Evolutionary conservation across 2,329 filamentous ascomycete species (phyloP), one percentile per base, ranked within the genome.

Genomic region (Trichoderma citrinoviride): DNA sequence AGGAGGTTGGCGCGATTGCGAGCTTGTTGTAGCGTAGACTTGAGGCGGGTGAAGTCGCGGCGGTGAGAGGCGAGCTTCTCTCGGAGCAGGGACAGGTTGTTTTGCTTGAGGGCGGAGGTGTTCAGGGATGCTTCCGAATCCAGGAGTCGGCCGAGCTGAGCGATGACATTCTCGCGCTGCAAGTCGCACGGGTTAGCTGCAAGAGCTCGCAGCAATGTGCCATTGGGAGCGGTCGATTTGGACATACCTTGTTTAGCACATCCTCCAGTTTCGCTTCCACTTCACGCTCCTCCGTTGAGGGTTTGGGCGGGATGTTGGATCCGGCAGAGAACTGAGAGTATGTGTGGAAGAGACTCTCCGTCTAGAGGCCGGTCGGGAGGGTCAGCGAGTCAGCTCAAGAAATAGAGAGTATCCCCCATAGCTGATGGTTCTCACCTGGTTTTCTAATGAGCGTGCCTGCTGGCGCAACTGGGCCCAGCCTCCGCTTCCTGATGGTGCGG

Each of bases 391-490:
- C 12, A 49, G 55, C 53, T 44, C 19, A 27, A 8, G 37, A 29
- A 27, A 57, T 25, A 43, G 12, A 46, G 40, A n/a, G 19, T 21
- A 21, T 25, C 8, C 14, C n/a, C 19, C 7, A 27, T 27, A 21
- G 25, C 37, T 37, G 37, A n/a, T n/a, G 1, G n/a, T 3, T 67
- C 76, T 69, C 82, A 96, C 94, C 85, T 98, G 94, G 67, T 90
- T 92, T 78, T 99, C 95, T 68, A 97, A 83, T 50, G 88, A 87
- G 72, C 95, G 86, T 67, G 93, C 92, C 79, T 98, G 94, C 77
- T 97, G 93, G 72, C 95, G 91, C 71, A 98, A 85, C 80, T 97
- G 93, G 73, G 92, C 89, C 95, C 95, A 99, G 80, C 93, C 89
- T 68, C 85, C 83, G 68, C 79, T 87, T 68, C 85, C 80, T 52